Conservation (phyloP, 2,329 filamentous ascomycete genomes). For the Calonectria henricotiae region DNA sequence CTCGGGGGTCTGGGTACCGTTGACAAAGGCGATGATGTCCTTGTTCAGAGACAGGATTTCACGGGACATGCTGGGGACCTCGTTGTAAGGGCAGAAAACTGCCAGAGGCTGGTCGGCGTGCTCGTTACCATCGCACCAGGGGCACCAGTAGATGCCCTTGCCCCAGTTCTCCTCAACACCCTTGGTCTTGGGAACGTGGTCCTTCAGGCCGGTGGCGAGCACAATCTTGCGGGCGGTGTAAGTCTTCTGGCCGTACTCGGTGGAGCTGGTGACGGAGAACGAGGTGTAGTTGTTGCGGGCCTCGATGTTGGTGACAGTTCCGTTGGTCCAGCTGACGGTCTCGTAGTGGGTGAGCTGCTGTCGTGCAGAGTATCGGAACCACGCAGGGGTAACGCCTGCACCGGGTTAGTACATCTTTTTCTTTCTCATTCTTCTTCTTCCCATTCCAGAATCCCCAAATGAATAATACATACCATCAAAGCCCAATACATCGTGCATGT, state of each 20-base stretch:
- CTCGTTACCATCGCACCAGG: constrained; percentile 77
- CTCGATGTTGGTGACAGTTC: constrained; percentile 66
- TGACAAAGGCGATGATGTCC: constrained; percentile 73
- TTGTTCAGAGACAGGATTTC: constrained; percentile 71
- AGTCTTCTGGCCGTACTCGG: constrained; percentile 45
- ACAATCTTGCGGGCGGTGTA: constrained; percentile 70
- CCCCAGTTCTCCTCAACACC: constrained; percentile 72
- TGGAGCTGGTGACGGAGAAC: constrained; percentile 62
- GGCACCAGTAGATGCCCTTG: constrained; percentile 75
- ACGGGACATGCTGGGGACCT: constrained; percentile 64
- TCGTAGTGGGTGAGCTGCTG: constrained; percentile 68
- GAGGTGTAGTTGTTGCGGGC: constrained; percentile 58
- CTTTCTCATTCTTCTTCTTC: background rate
- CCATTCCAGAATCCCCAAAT: too few relatives aligned
- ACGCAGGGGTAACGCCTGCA: constrained; percentile 69
- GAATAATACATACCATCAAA: constrained; percentile 67
- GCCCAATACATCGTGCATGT: constrained; percentile 76
- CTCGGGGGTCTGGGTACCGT: constrained; percentile 70
- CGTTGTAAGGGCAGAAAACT: constrained; percentile 65
- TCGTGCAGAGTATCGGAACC: constrained; percentile 70
- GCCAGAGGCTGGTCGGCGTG: constrained; percentile 73
- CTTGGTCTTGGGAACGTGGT: constrained; percentile 70
- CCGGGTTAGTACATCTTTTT: constrained; percentile 20
- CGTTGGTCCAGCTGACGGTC: constrained; percentile 68
- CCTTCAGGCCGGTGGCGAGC: constrained; percentile 72